These are phyloP conservation scores for Populus deltoides DNA, from an alignment of 345 rosid species.

Conservation along the genomic window DNA sequence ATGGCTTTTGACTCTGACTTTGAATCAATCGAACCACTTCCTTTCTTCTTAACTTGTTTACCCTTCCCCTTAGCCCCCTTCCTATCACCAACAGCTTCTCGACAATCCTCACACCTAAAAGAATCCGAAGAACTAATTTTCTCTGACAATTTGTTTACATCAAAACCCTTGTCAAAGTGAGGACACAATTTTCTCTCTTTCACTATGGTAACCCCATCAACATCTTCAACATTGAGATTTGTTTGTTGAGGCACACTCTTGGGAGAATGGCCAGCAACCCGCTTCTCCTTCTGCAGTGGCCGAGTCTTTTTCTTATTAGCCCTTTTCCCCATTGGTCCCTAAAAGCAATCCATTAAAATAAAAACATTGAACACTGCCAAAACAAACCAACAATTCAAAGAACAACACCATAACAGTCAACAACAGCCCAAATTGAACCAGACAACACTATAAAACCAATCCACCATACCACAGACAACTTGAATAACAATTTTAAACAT, in stretches of 20 bases:
- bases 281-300: conserved; percentile 55
- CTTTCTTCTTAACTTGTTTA: conserved; percentile 58
- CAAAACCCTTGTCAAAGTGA: conserved; percentile 63
- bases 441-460: background rate
- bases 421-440: background rate
- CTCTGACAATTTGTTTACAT: conserved; percentile 50
- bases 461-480: background rate
- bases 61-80: conserved; percentile 66
- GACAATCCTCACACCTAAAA: conserved; percentile 74
- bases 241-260: conserved; percentile 38
- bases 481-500: background rate
- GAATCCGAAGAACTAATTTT: conserved; percentile 52
- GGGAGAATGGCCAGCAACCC: conserved; percentile 24
- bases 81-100: conserved; percentile 53
- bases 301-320: conserved; percentile 62
- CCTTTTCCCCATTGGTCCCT: conserved; percentile 82
- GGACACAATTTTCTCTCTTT: conserved; percentile 54
- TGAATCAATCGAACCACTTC: conserved; percentile 29
- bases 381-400: conserved; percentile 5
- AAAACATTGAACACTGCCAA: conserved; percentile 9
- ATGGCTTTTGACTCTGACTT: conserved; percentile 61
- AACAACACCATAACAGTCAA: background rate
- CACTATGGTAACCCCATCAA: conserved; percentile 27
- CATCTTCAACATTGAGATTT: conserved; percentile 26
- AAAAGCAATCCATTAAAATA: conserved; percentile 21